phyloP scores from a whole-genome alignment of 2,329 filamentous ascomycete genomes.

The Ophioceras dolichostomum region DNA sequence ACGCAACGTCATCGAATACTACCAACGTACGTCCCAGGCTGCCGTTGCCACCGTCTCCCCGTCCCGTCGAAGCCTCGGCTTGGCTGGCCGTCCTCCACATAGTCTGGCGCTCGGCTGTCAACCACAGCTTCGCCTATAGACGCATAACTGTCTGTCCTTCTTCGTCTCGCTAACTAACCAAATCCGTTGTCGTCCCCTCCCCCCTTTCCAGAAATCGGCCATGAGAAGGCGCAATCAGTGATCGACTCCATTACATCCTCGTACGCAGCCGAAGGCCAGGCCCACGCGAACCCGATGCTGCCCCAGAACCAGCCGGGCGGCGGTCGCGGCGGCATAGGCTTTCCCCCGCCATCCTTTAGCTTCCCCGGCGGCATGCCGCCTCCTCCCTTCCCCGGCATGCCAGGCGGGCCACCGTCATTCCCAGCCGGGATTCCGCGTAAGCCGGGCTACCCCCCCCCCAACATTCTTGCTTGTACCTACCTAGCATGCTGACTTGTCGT shows the following conservation, averaged over 20 bases:
- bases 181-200: not conserved
- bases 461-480: too few relatives aligned
- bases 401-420: conserved; percentile 9
- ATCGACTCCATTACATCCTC: conserved; percentile 97
- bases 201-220: conserved; percentile 67
- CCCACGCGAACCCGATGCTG: conserved; percentile 74
- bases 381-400: conserved; percentile 11
- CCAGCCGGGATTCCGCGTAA: conserved; percentile 4
- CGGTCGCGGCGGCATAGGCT: too few relatives aligned
- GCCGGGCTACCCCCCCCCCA: not conserved
- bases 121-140: too few relatives aligned
- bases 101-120: too few relatives aligned
- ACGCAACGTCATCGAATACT: conserved; percentile 96
- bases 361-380: conserved; percentile 19
- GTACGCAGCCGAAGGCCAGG: conserved; percentile 88
- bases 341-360: conserved; percentile 16
- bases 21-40: conserved; percentile 71
- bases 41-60: not conserved
- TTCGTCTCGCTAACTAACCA: conserved; percentile 5
- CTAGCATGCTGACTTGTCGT: too few relatives aligned
- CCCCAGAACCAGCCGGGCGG: conserved; percentile 52
- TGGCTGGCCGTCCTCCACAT: too few relatives aligned
- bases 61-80: too few relatives aligned
- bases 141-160: too few relatives aligned
- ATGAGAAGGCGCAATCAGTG: conserved; percentile 95